Evolutionary conservation across 2,329 filamentous ascomycete genomes (phyloP), one percentile per base, ranked within the genome.

Genomic region (Botrytis paeoniae): DNA sequence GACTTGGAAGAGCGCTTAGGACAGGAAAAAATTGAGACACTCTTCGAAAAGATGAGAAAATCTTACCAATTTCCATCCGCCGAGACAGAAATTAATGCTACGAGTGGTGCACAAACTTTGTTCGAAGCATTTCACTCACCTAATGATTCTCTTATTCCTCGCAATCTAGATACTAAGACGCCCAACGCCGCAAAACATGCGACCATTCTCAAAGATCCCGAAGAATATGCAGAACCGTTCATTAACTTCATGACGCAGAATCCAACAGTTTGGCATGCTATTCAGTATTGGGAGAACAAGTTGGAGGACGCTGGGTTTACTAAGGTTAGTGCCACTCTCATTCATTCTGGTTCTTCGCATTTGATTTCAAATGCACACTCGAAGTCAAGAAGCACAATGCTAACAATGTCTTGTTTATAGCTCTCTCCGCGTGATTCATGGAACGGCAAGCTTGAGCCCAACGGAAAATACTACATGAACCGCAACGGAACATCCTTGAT

Each of bases 221-320:
- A 90, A 79, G 86, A 86, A 74, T 97, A 94, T 81, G 92, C 93
- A 14, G 86, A 94, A 83, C 93, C 94, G 0, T 98, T 97, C 81
- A 91, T 92, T 81, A 88, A 93, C 70, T 98, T 98, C 81, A 88
- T 98, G 84, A 92, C 90, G 62, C 88, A 92, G 75, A 97, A 98
- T 80, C 96, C 96, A 0, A 98, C 96, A 14, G 89, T 98, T 64
- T 99, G 97, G 82, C 96, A 99, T 80, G 90, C 93, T 1, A 94
- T 98, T 41, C 88, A 90, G 73, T 89, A 93, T 78, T 93, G 97
- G 81, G 90, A 91, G 79, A 85, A 86, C 73, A 91, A 94, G 79
- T 87, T 98, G 65, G 85, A 87, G 75, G 86, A 89, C 57, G 85
- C 89, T 54, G 95, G 94, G 62, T 99, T 93, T 83, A 87, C 86